Evolutionary conservation across 2,329 filamentous ascomycete genomes (phyloP).

Genomic region (Fusarium clavum): DNA sequence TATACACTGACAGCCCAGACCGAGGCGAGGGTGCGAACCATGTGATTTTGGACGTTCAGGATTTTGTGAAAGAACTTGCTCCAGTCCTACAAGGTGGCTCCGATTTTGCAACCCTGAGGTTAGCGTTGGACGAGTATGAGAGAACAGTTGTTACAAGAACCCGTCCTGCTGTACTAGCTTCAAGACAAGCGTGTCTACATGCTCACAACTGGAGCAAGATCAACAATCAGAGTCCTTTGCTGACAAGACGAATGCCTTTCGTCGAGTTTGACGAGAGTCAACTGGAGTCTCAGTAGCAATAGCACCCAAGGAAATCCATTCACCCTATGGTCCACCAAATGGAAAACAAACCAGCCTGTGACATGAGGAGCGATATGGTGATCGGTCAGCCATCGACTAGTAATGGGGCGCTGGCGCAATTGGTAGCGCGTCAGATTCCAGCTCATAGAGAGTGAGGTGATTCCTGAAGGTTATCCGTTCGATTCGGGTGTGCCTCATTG

Average conservation of each 20-base stretch:
- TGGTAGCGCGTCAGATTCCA: conserved; percentile 3
- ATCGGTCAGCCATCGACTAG: background rate
- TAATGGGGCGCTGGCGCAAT: conserved; percentile 7
- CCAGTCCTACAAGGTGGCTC: conserved; percentile 23
- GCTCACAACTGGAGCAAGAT: conserved; percentile 64
- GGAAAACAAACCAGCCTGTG: background rate
- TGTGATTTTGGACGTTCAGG: conserved; percentile 63
- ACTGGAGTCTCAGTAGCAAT: background rate
- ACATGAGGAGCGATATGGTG: background rate
- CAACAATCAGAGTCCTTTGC: conserved; percentile 50
- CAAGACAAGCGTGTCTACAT: conserved; percentile 65
- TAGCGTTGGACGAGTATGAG: conserved; percentile 57
- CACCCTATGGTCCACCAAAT: background rate
- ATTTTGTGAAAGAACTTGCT: conserved; percentile 54
- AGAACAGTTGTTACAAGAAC: conserved; percentile 56
- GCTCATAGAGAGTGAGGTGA: background rate
- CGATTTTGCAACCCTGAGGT: conserved; percentile 32
- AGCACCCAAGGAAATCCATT: too few species aligned
- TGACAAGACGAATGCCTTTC: conserved; percentile 54
- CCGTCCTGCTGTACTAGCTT: conserved; percentile 60
- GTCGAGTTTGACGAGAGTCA: conserved; percentile 7
- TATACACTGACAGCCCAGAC: conserved; percentile 50
- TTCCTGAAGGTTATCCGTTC: conserved; percentile 6
- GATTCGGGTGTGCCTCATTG: conserved; percentile 4
- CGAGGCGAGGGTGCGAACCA: conserved; percentile 70